phyloP scores from a whole-genome alignment of 2,329 filamentous ascomycete species.

The Geosmithia putterillii region DNA sequence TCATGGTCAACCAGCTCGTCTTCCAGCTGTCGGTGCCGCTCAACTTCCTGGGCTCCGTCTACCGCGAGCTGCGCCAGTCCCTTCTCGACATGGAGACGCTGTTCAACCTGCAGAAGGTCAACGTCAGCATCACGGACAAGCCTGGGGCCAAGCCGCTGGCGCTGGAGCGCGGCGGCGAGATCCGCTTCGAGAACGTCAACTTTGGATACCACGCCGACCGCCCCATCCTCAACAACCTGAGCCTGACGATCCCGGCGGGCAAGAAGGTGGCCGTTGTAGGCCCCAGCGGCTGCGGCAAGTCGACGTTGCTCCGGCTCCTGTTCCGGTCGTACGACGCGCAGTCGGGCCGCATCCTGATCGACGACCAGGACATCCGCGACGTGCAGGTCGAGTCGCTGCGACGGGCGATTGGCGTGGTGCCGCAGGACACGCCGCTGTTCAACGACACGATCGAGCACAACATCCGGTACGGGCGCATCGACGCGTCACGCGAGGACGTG shows the following conservation, averaged over 20 bases:
- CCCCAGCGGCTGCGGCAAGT: constrained; percentile 91
- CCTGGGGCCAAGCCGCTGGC: constrained; percentile 61
- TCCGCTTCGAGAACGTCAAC: constrained; percentile 86
- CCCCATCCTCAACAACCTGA: constrained; percentile 76
- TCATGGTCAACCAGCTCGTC: constrained; percentile 98
- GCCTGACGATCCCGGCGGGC: constrained; percentile 81
- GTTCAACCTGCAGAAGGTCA: constrained; percentile 95
- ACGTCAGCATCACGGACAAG: constrained; percentile 71
- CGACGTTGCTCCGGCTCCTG: constrained; percentile 76
- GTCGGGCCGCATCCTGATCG: constrained; percentile 73
- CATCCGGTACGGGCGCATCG: constrained; percentile 80
- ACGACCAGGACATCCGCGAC: constrained; percentile 81
- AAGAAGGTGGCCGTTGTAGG: constrained; percentile 95
- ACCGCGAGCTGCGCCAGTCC: constrained; percentile 88
- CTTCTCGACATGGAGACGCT: constrained; percentile 97
- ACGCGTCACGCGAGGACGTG: constrained; percentile 62
- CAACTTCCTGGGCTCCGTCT: constrained; percentile 97
- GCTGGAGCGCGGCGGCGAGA: constrained; percentile 70
- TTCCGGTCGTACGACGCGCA: constrained; percentile 94
- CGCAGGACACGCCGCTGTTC: constrained; percentile 93
- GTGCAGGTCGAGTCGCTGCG: constrained; percentile 75
- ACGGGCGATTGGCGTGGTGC: constrained; percentile 82
- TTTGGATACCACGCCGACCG: constrained; percentile 86
- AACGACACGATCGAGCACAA: constrained; percentile 96
- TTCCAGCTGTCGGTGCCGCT: constrained; percentile 95